phyloP scores from a whole-genome alignment of 768 basidiomycete genomes.

The Tricholoma sp. region DNA sequence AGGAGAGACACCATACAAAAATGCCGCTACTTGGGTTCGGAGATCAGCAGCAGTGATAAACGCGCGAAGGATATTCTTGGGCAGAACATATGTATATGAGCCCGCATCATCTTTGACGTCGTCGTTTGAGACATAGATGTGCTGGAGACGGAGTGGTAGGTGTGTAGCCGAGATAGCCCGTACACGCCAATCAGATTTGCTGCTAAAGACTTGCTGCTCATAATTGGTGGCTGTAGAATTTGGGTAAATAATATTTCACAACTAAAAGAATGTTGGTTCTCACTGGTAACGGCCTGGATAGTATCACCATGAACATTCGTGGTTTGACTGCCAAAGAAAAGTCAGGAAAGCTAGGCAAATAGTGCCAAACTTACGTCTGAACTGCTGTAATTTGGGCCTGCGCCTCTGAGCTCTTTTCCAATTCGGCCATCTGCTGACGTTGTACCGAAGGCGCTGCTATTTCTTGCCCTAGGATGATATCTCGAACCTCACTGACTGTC shows the following conservation, averaged over 20 bases:
- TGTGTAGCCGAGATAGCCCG: slow-evolving; percentile 98
- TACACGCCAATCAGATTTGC: slow-evolving; percentile 99
- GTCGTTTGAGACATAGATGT: slow-evolving; percentile 98
- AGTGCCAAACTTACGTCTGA: slow-evolving; percentile 57
- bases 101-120: slow-evolving; percentile 98
- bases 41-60: slow-evolving; percentile 93
- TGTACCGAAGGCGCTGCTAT: slow-evolving; percentile 94
- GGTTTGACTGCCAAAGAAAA: slow-evolving; percentile 55
- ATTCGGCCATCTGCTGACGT: slow-evolving; percentile 98
- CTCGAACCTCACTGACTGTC: slow-evolving; percentile 93
- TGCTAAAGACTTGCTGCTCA: slow-evolving; percentile 97
- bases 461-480: slow-evolving; percentile 98
- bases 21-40: slow-evolving; percentile 93
- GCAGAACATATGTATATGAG: slow-evolving; percentile 91
- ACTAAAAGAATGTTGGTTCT: not conserved
- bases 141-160: slow-evolving; percentile 90
- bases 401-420: slow-evolving; percentile 95
- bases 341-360: not conserved
- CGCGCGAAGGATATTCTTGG: slow-evolving; percentile 93
- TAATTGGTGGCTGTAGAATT: slow-evolving; percentile 76
- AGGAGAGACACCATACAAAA: slow-evolving; percentile 88
- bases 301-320: slow-evolving; percentile 97
- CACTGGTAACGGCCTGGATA: slow-evolving; percentile 91
- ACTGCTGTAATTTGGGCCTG: slow-evolving; percentile 93
- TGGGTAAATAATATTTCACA: slow-evolving; percentile 15